These are phyloP conservation scores for Eremomyces bilateralis DNA, from an alignment of 495 filamentous ascomycete genomes.

Conservation along the genomic window DNA sequence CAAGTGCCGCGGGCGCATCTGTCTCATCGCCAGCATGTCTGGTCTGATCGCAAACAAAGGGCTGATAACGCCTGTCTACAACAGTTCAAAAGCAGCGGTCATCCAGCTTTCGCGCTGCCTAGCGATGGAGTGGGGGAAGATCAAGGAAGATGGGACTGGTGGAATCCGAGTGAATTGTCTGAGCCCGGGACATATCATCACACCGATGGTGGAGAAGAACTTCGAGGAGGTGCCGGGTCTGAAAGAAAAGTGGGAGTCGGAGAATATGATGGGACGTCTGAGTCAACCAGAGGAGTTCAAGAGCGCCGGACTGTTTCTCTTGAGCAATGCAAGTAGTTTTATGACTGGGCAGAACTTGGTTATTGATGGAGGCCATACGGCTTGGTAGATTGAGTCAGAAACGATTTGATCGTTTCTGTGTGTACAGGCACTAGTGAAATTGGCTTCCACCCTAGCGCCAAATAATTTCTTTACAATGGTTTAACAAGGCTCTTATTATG, in stretches of 20 bases:
- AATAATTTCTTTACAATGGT: too few relatives aligned
- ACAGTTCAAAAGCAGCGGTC: slow-evolving; percentile 47
- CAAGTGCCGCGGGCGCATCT: slow-evolving; percentile 48
- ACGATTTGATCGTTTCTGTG: too few relatives aligned
- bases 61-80: slow-evolving; percentile 43
- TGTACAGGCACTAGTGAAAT: too few relatives aligned
- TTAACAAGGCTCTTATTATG: too few relatives aligned
- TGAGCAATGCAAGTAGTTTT: slow-evolving; percentile 45
- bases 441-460: too few relatives aligned
- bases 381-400: too few relatives aligned
- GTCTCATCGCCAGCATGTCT: slow-evolving; percentile 54
- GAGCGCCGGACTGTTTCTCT: slow-evolving; percentile 35
- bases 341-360: slow-evolving; percentile 46
- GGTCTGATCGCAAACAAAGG: slow-evolving; percentile 51
- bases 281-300: slow-evolving; percentile 44
- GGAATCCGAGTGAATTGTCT: slow-evolving; percentile 47
- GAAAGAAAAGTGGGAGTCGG: slow-evolving; percentile 36
- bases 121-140: slow-evolving; percentile 49
- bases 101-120: slow-evolving; percentile 40
- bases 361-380: slow-evolving; percentile 42
- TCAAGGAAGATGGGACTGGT: slow-evolving; percentile 16
- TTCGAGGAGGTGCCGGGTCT: slow-evolving; percentile 41
- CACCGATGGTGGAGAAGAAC: slow-evolving; percentile 47
- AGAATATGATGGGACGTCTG: slow-evolving; percentile 48
- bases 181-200: slow-evolving; percentile 49